Evolutionary conservation across 1,284 basidiomycete genomes (phyloP).

Genomic region (Ustilago xerochloae): DNA sequence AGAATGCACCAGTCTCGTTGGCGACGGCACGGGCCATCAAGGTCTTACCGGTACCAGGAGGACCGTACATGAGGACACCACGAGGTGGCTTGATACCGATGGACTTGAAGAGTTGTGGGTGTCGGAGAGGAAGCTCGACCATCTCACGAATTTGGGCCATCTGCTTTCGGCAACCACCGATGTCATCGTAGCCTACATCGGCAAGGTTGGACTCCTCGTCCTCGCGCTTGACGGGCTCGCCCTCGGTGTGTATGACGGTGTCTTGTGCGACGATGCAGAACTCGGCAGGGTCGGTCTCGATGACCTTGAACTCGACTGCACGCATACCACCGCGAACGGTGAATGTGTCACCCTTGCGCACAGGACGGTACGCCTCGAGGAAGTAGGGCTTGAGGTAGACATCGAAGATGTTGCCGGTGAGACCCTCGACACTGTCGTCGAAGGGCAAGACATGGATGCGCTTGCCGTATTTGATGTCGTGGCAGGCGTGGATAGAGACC

Average conservation of each 20-base stretch:
- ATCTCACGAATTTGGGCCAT: constrained; percentile 99
- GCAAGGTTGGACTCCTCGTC: constrained; percentile 96
- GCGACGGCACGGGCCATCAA: constrained; percentile 98
- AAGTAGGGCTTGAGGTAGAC: constrained; percentile 99
- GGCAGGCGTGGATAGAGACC: constrained; percentile 92
- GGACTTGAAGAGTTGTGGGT: constrained; percentile 99
- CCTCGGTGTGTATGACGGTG: constrained; percentile 96
- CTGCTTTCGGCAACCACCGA: constrained; percentile 98
- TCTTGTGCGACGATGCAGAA: constrained; percentile 98
- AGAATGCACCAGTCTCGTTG: constrained; percentile 99
- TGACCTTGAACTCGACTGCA: constrained; percentile 95
- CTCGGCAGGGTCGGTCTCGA: constrained; percentile 88
- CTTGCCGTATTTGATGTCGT: constrained; percentile 99
- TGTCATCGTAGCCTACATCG: constrained; percentile 98
- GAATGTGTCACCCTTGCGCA: constrained; percentile 97
- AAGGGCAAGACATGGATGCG: constrained; percentile 96
- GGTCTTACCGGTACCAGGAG: constrained; percentile 68
- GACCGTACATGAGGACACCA: constrained; percentile 68
- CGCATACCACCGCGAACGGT: constrained; percentile 85
- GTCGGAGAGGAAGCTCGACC: constrained; percentile 94
- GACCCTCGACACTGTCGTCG: constrained; percentile 95
- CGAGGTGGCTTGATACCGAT: constrained; percentile 99
- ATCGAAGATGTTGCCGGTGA: constrained; percentile 98
- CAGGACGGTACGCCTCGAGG: constrained; percentile 96
- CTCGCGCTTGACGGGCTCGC: constrained; percentile 97